phyloP scores from a whole-genome alignment of 2,329 filamentous ascomycete species.

The Onygena corvina region DNA sequence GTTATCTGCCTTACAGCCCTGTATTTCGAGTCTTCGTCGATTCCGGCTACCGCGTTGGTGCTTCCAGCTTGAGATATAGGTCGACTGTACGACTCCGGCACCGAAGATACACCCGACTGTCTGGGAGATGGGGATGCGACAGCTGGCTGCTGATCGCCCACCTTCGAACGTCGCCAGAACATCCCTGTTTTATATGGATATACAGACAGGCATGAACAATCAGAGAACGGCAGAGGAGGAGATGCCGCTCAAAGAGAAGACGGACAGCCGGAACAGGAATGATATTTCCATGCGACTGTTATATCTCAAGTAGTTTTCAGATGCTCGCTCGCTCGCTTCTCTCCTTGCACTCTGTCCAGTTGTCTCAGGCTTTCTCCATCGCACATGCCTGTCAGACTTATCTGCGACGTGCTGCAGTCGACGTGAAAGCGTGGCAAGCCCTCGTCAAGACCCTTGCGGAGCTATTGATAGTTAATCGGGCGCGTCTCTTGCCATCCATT shows the following conservation, averaged over 20 bases:
- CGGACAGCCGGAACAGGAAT: not conserved
- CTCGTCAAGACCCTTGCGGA: not conserved
- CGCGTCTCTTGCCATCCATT: not conserved
- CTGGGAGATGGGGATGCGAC: constrained; percentile 15
- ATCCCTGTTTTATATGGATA: constrained; percentile 13
- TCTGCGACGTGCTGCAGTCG: not conserved
- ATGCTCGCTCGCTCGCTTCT: not conserved
- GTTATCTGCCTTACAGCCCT: constrained; percentile 17
- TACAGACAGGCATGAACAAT: not conserved
- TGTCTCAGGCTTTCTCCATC: constrained; percentile 1
- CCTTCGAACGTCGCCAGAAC: constrained; percentile 13
- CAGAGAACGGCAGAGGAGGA: not conserved
- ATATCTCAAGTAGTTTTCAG: not conserved
- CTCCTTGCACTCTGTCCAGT: not conserved
- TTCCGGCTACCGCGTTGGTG: constrained; percentile 13
- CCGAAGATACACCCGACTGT: constrained; percentile 11
- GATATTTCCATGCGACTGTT: not conserved
- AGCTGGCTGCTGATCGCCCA: constrained; percentile 1
- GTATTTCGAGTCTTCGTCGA: constrained; percentile 21
- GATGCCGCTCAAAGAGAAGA: not conserved
- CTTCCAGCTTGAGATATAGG: constrained; percentile 13
- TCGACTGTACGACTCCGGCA: constrained; percentile 9
- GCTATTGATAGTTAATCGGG: constrained; percentile 3
- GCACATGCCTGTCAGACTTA: not conserved
- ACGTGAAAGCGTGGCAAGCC: not conserved